Evolutionary conservation across 1,284 basidiomycete species (phyloP).

Genomic region (Leccinum ponderosum): DNA sequence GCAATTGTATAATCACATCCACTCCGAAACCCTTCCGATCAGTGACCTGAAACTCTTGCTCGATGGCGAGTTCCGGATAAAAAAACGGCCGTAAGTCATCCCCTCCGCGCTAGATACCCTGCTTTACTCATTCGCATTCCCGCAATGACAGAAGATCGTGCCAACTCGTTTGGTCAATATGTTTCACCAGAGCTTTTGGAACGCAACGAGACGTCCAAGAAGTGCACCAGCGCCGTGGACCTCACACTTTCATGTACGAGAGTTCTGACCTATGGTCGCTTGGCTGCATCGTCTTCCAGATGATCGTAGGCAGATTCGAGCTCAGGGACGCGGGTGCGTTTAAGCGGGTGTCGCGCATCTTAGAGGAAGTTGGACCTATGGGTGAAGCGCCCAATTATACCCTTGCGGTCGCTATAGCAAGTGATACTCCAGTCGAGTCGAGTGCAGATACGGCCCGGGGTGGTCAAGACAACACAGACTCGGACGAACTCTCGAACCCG

Average conservation of each 20-base stretch:
- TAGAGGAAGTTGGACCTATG: slow-evolving; percentile 35
- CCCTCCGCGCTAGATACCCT: background rate
- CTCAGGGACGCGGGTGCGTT: slow-evolving; percentile 10
- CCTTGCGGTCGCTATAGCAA: slow-evolving; percentile 8
- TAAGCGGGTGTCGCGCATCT: slow-evolving; percentile 24
- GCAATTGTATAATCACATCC: slow-evolving; percentile 11
- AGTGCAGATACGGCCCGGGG: background rate
- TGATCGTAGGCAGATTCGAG: slow-evolving; percentile 88
- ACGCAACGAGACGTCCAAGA: slow-evolving; percentile 70
- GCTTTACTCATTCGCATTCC: slow-evolving; percentile 9
- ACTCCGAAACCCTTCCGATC: background rate
- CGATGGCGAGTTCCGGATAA: slow-evolving; percentile 78
- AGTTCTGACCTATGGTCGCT: slow-evolving; percentile 97
- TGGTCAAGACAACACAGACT: background rate
- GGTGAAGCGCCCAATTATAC: slow-evolving; percentile 37
- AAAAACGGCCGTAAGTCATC: slow-evolving; percentile 53
- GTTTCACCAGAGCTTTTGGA: slow-evolving; percentile 91
- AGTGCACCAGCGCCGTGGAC: slow-evolving; percentile 39
- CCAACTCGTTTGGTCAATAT: slow-evolving; percentile 92
- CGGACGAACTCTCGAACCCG: background rate
- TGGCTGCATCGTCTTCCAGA: slow-evolving; percentile 95
- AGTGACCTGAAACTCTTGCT: slow-evolving; percentile 89
- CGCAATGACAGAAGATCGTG: slow-evolving; percentile 43
- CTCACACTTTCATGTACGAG: slow-evolving; percentile 1
- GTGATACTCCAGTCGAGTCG: background rate